Conservation (phyloP, 225 moss, liverwort and hornwort species). For the Pseudisothecium myosuroides region DNA sequence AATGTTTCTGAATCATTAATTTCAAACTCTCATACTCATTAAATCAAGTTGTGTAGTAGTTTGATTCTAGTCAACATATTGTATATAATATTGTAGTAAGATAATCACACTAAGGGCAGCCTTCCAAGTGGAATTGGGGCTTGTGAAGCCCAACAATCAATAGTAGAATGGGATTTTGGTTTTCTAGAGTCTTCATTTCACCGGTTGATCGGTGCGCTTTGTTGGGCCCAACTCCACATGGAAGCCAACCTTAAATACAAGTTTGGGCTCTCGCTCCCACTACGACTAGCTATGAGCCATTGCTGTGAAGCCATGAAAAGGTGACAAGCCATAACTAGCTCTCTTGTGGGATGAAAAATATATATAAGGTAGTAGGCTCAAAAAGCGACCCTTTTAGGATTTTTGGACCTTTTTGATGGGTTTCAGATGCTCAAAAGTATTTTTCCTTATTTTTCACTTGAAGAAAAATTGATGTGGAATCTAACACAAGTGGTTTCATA, state of each 20-base stretch:
- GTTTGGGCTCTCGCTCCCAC: fast-evolving
- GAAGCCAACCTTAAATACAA: background rate
- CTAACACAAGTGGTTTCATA: too few relatives aligned
- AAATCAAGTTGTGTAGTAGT: too few relatives aligned
- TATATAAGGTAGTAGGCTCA: too few relatives aligned
- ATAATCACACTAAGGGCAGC: fast-evolving
- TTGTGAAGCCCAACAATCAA: background rate
- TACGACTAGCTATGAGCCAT: background rate
- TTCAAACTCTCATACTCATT: background rate
- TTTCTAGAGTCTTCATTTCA: background rate
- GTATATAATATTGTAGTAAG: background rate
- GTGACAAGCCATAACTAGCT: background rate
- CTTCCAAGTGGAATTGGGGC: fast-evolving
- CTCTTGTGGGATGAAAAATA: too few relatives aligned
- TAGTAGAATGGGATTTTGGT: background rate
- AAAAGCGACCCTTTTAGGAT: too few relatives aligned
- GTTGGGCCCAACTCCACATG: fast-evolving
- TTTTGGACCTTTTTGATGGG: too few relatives aligned
- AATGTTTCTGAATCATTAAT: background rate
- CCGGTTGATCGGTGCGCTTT: fast-evolving
- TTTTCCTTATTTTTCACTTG: too few relatives aligned
- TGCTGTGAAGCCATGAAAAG: background rate
- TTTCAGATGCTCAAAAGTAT: too few relatives aligned
- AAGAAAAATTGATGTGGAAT: too few relatives aligned
- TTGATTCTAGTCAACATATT: background rate